phyloP scores from a whole-genome alignment of 495 filamentous ascomycete genomes.

The Aspergillus conjunctus region DNA sequence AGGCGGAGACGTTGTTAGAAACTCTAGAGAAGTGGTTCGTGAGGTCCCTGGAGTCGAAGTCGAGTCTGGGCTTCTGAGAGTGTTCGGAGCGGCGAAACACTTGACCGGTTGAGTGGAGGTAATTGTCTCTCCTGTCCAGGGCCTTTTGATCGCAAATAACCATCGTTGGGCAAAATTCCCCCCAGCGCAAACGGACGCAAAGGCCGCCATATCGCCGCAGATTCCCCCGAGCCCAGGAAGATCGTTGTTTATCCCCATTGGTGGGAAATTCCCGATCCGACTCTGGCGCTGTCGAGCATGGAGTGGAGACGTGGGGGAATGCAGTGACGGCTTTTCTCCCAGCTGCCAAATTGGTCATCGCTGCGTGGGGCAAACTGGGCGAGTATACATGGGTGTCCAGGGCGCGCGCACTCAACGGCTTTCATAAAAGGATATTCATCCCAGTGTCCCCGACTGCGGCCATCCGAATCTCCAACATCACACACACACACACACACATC shows the following conservation, averaged over 20 bases:
- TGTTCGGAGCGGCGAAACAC: no score
- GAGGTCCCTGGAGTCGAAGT: no score
- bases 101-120: no score
- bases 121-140: no score
- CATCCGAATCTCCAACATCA: neutral
- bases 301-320: conserved; percentile 19
- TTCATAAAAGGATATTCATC: neutral
- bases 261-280: conserved; percentile 19
- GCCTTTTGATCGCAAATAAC: no score
- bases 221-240: neutral
- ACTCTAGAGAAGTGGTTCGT: no score
- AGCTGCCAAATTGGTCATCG: neutral
- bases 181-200: no score
- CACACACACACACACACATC: neutral
- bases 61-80: no score
- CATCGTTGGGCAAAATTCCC: no score
- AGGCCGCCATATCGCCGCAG: neutral
- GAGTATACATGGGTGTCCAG: neutral
- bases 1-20: no score
- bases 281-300: neutral
- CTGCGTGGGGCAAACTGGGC: conserved; percentile 12
- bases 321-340: neutral
- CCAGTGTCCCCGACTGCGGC: neutral
- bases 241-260: conserved; percentile 9
- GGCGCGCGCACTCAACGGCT: neutral